Evolutionary conservation across 75 land plant species (phyloP), one percentile per base, ranked within the genome.

Genomic region (Selaginella moellendorffii): DNA sequence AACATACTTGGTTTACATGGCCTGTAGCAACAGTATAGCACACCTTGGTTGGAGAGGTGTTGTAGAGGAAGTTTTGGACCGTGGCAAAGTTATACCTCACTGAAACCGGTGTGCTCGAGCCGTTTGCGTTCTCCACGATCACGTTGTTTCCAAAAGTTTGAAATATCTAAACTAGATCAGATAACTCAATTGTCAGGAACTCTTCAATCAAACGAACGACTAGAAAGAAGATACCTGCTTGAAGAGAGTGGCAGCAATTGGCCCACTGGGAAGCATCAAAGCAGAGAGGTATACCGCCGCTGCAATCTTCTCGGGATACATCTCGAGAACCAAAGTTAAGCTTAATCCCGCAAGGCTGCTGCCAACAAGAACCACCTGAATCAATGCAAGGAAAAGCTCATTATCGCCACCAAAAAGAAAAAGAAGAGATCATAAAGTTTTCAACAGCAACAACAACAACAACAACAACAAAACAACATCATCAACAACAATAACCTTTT

Each of bases 281-380:
- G 83, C 83, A n/a, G 83, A 62, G 28, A 80, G 30, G 52, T 76
- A 85, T 5, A 85, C 85, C 9, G 80, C 78, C 0, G 61, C 85
- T 0, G 74, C 18, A 1, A 85, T 58, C 65, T 82, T 86, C 20
- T 72, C 63, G 0, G 81, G 81, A 64, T 76, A 81, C 14, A n/a
- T 46, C 25, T 86, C 82, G 76, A 75, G 72, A 9, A 80, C 83
- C 0, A 69, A 53, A 14, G 81, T 63, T 42, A 86, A n/a, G 54
- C 22, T 71, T 9, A 80, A 0, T n/a, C 90, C 90, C 0, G 85
- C 90, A 27, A 75, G 36, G 59, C 81, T 80, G 53, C 82, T 85
- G 0, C 85, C 90, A 0, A 86, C 90, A 5, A 86, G 69, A 2
- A 86, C 60, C 24, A 82, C 80, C 64, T 67, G n/a, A n/a, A n/a